Base-by-base conservation (phyloP, 768 basidiomycete genomes). In the Mycena leptocephala region DNA sequence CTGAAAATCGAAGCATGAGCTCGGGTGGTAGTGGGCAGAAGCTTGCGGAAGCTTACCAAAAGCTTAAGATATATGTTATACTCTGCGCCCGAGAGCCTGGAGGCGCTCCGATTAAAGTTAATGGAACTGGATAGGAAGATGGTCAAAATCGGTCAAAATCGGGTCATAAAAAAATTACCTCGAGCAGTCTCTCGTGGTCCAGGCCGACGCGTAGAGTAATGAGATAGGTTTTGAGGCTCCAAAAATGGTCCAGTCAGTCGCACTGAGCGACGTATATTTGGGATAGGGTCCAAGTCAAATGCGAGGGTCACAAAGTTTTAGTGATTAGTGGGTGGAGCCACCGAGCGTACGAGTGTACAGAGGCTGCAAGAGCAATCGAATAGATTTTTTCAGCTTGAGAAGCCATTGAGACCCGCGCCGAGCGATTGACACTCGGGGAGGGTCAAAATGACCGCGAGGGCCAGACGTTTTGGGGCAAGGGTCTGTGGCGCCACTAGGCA, bases 361-460 rank as follows among this genome's bases (percentile, higher is more conserved):
- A 14, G 14, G 39, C n/a, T n/a, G 24, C 22, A 16, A 16, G 39
- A 41, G 22, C 13, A 41, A 41, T 24, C 16, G 37, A 14, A 30
- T n/a, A 22, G 20, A 6, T 16, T 33, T 58, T 33, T 16, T 8
- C 10, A 26, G 8, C 56, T 58, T 30, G 11, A 30, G n/a, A n/a
- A n/a, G n/a, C n/a, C n/a, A n/a, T n/a, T n/a, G n/a, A n/a, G 16
- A 41, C 9, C 61, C 39, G 2, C 14, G 61, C 61, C n/a, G 24
- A 63, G 61, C 39, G 61, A 63, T 63, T n/a, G 10, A 63, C 61
- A 41, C 61, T 63, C 39, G 37, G 61, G 61, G 33, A 35, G 61
- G 61, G 37, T 24, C n/a, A n/a, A 28, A 41, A 8, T n/a, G 16
- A n/a, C n/a, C n/a, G n/a, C n/a, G n/a, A n/a, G n/a, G n/a, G n/a